Evolutionary conservation across 2,329 filamentous ascomycete genomes (phyloP), one percentile per base, ranked within the genome.

Genomic region (Fusarium annulatum): DNA sequence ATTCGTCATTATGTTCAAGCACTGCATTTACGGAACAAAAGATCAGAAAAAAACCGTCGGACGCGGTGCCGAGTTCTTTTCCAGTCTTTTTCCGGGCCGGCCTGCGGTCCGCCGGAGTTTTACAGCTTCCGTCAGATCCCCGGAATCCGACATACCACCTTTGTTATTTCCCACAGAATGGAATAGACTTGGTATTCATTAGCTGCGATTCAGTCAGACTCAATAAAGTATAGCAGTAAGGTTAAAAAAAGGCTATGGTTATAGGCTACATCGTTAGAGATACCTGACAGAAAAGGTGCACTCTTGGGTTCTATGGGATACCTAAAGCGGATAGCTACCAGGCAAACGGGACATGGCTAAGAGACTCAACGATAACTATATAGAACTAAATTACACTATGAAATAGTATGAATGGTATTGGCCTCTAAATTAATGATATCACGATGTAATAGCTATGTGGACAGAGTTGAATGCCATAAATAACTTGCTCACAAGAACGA

Each of bases 391-490:
- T 28, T 28, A 28, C 7, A 28, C 26, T 28, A 28, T 7, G 26
- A 28, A 28, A 28, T 28, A 28, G 26, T 23, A 9, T 51, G 28
- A n/a, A 11, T 9, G 5, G 7, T 7, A 7, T 23, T 2, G 2
- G 16, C 5, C 3, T 51, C 3, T 5, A 0, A 19, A 2, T 2
- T 0, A 14, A 14, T 10, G 10, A 7, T 0, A 34, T 34, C 3
- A 33, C 9, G 5, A 23, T 34, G 7, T 2, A 14, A 10, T 9
- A 19, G 2, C n/a, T 34, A 10, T 6, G 5, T 10, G 2, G 11
- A 2, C 5, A 19, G 16, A 18, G 16, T 23, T 5, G 7, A 7
- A 18, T 9, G 2, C 5, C 11, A 34, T 51, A 23, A 5, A 19
- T 3, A 23, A 51, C 8, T 19, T 9, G 10, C 11, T 14, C 5